Percentiles rank a stretch among this genome's conserved stretches.
Evolutionary conservation across 2,329 filamentous ascomycete species (phyloP).

Genomic region (Paecilomyces dactylethromorphus): DNA sequence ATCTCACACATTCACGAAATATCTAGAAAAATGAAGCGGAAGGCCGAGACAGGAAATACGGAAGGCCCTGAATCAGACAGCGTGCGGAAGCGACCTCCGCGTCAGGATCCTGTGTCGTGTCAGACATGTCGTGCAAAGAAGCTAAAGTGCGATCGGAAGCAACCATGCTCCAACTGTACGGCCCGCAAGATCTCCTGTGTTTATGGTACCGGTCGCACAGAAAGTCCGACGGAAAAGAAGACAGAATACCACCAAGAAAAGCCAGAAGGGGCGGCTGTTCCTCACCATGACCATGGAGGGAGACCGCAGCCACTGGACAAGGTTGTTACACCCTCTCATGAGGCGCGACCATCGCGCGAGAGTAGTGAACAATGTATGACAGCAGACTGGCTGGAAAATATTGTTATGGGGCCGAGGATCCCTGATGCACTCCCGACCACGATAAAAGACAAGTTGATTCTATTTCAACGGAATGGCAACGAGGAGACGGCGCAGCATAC

Average conservation of each 20-base stretch:
- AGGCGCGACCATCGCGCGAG: background rate
- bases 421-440: constrained; percentile 14
- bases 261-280: background rate
- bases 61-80: background rate
- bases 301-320: background rate
- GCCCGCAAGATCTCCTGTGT: constrained; percentile 21
- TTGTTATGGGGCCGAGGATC: constrained; percentile 22
- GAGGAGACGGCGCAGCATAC: constrained; percentile 1
- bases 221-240: background rate
- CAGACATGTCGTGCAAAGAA: constrained; percentile 35
- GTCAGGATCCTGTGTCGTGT: constrained; percentile 36
- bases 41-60: background rate
- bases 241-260: background rate
- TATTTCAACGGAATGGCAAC: constrained; percentile 4
- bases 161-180: constrained; percentile 45
- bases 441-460: constrained; percentile 11
- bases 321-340: background rate
- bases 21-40: constrained; percentile 17
- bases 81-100: constrained; percentile 11
- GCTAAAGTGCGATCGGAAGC: constrained; percentile 49
- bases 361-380: constrained; percentile 16
- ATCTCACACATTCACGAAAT: background rate
- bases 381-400: constrained; percentile 21
- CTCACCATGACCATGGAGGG: background rate
- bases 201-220: constrained; percentile 9